A percentile compares a stretch with the other conserved stretches of the same genome.
Evolutionary conservation across 257 asterid genomes (phyloP).

Genomic region (Solanum tarijense): DNA sequence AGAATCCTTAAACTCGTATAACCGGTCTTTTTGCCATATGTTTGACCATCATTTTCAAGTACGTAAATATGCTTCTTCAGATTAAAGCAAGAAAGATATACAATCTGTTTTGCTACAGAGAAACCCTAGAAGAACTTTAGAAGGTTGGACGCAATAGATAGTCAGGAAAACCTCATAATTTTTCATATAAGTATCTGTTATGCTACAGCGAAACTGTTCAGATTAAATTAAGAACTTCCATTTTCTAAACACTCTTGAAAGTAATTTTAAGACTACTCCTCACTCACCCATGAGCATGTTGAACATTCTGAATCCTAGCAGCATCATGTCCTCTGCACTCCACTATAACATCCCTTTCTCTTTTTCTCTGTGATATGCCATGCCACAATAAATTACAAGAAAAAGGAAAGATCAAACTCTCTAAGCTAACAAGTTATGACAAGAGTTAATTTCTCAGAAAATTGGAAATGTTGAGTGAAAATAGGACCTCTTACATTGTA

Average conservation of each 20-base stretch:
- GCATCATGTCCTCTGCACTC: conserved; percentile 99
- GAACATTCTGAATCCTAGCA: conserved; percentile 62
- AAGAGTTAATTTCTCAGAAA: neutral
- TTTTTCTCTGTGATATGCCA: conserved; percentile 35
- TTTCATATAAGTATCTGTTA: neutral
- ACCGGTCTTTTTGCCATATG: neutral
- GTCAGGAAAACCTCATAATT: neutral
- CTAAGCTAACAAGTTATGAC: neutral
- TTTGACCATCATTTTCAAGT: neutral
- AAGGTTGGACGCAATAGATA: neutral
- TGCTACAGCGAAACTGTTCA: neutral
- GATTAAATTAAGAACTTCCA: neutral
- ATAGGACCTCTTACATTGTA: conserved; percentile 34
- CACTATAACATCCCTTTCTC: conserved; percentile 59
- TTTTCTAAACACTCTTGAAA: neutral
- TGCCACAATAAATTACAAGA: neutral
- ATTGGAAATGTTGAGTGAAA: neutral
- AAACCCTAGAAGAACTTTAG: neutral
- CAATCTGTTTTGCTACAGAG: neutral
- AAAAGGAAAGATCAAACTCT: neutral
- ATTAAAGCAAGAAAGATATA: neutral
- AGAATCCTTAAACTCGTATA: neutral
- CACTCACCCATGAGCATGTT: conserved; percentile 88
- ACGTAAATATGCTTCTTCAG: neutral
- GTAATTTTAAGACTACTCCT: neutral